Base-by-base conservation (phyloP, 2,329 filamentous ascomycete genomes). In the Neopestalotiopsis rosae region DNA sequence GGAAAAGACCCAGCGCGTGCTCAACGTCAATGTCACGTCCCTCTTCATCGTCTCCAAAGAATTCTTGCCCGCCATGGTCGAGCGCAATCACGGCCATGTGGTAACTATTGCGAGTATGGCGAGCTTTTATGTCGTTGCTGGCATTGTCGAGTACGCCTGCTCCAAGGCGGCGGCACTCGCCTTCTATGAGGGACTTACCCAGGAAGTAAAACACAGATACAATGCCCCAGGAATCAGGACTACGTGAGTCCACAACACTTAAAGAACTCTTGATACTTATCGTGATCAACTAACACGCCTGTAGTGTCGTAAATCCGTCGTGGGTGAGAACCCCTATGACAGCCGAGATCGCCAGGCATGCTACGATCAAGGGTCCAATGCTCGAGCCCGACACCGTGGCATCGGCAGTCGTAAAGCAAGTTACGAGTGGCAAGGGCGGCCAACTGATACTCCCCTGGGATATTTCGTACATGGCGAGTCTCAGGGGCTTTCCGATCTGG, bases 41-140 rank as follows among this genome's bases (percentile, higher is more conserved):
- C 84, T 86, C 73, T 86, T 81, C 74, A 79, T 80, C 64, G 82
- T 79, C 67, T 79, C 83, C 24, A 80, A 82, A 67, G 82, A 84
- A 67, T 86, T 86, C 74, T 71, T 87, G 49, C 85, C 85, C 0
- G 76, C 79, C 65, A 86, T 86, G 84, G 72, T 86, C 14, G 73
- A 74, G 28, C 76, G 78, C 13, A 83, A 85, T 69, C 84, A 86
- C 68, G 87, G 87, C 1, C 86, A 88, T 70, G 77, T 89, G 56
- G 79, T 89, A 12, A 86, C 84, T 0, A 79, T 88, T 17, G 86
- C 86, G 6, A 86, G 83, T 67, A 80, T 85, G 73, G 85, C 86
- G 9, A 84, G 82, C 38, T 89, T 85, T 72, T 69, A 86, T 3
- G 78, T 79, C 0, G 71, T 84, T 2, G 81, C 80, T 1, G 81